Evolutionary conservation across 2,329 filamentous ascomycete genomes (phyloP).

Genomic region (Stachybotrys chlorohalonatus): DNA sequence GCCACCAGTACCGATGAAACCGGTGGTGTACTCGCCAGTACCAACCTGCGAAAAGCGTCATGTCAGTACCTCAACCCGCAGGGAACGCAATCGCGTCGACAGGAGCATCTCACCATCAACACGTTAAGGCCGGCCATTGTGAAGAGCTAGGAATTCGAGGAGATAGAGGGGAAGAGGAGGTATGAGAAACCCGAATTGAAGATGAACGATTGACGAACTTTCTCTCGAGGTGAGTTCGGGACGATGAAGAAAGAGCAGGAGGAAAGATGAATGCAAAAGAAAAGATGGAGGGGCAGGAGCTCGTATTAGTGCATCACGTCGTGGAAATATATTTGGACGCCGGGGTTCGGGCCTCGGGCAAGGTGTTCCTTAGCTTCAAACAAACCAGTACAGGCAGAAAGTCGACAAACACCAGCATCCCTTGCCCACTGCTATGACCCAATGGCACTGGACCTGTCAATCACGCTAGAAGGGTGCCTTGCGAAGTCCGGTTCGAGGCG

Average conservation of each 20-base stretch:
- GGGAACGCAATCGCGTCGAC: too few species aligned
- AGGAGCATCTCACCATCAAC: constrained; percentile 47
- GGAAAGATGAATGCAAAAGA: constrained; percentile 5
- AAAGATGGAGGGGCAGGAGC: constrained; percentile 26
- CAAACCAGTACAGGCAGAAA: background rate
- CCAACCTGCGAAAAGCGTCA: constrained; percentile 49
- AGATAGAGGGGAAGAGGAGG: background rate
- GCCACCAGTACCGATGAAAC: constrained; percentile 75
- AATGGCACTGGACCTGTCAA: background rate
- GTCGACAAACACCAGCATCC: too few species aligned
- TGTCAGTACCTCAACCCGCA: constrained; percentile 1
- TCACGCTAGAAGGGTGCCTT: background rate
- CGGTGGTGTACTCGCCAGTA: constrained; percentile 94
- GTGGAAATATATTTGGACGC: background rate
- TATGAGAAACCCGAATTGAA: constrained; percentile 6
- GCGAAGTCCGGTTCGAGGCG: background rate
- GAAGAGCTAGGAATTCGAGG: constrained; percentile 1
- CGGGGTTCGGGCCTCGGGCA: background rate
- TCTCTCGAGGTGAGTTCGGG: background rate
- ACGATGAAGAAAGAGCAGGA: background rate
- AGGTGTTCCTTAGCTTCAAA: background rate
- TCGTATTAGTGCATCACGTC: background rate
- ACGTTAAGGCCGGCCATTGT: constrained; percentile 54
- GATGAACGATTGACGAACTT: background rate
- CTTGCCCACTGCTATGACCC: too few species aligned